Evolutionary conservation across 2,329 filamentous ascomycete genomes (phyloP), one percentile per base, ranked within the genome.

Genomic region (Aspergillus unguis): DNA sequence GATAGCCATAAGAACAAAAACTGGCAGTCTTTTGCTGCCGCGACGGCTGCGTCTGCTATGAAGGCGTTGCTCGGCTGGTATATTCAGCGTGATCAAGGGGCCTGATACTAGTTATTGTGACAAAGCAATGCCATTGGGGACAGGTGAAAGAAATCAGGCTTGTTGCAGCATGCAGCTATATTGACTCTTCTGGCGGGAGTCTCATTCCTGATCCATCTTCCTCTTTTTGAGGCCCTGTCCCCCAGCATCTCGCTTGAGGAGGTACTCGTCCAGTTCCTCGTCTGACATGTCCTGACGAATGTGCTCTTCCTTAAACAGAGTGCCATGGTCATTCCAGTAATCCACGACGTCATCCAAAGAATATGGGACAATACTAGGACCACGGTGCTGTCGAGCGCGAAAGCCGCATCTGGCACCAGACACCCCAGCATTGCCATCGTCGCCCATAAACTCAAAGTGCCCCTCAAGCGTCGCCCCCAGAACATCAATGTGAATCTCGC

Each of bases 21-120:
- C 6, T 62, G 58, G 57, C 60, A 61, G 29, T 9, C 36, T 8
- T 62, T 54, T 41, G 58, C 60, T 9, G 60, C 58, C n/a, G 55
- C 57, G 4, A 54, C 58, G 5, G 60, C 58, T 0, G 58, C 60
- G 5, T 38, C 57, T n/a, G 55, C 36, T 25, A 46, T 55, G 2
- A 59, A 61, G 37, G 38, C 55, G 3, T 32, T 58, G 4, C 17
- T 59, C 7, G 28, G 31, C 26, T 47, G 11, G 11, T 47, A 47
- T 37, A 36, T 36, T 37, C 23, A 9, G 26, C 44, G 44, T 1
- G 54, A 48, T 51, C 51, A 56, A 1, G 26, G 25, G 6, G 4
- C 4, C 33, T 7, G 10, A 4, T 8, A n/a, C 33, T 17, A 17
- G 17, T 17, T 17, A 1, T 17, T 17, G 17, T 17, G 17, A 1